These are phyloP conservation scores for Claviceps pusilla DNA, from an alignment of 2,329 filamentous ascomycete species.

Conservation along the genomic window DNA sequence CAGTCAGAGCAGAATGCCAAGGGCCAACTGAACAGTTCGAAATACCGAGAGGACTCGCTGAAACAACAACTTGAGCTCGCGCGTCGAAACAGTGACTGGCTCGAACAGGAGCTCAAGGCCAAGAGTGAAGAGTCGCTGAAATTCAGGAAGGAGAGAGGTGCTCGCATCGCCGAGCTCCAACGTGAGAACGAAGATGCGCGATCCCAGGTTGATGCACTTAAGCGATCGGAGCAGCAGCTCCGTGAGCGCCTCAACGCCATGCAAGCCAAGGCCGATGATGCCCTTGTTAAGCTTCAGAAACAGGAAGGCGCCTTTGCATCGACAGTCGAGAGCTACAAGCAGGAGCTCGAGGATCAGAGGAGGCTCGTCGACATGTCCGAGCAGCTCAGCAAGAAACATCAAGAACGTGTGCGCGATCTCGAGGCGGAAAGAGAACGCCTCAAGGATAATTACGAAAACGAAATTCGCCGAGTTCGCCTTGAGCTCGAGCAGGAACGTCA, in stretches of 20 bases:
- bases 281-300: conserved; percentile 66
- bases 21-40: conserved; percentile 63
- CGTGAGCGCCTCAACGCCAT: conserved; percentile 70
- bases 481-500: conserved; percentile 41
- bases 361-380: conserved; percentile 72
- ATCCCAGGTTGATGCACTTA: conserved; percentile 60
- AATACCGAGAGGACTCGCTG: conserved; percentile 78
- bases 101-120: conserved; percentile 79
- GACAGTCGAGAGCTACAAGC: conserved; percentile 71
- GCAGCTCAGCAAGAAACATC: conserved; percentile 58
- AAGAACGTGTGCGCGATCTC: conserved; percentile 54
- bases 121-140: conserved; percentile 78
- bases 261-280: conserved; percentile 75
- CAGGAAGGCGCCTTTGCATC: conserved; percentile 70
- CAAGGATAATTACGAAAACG: conserved; percentile 50
- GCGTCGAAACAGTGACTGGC: conserved; percentile 84
- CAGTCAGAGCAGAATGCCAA: conserved; percentile 72
- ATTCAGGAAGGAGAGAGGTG: conserved; percentile 86
- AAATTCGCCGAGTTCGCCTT: conserved; percentile 38
- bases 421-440: conserved; percentile 45
- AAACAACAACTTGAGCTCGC: conserved; percentile 82
- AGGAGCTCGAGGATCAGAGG: conserved; percentile 68
- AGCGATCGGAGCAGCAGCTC: conserved; percentile 65
- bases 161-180: conserved; percentile 75
- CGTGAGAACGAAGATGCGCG: conserved; percentile 75